Conservation (phyloP, 768 basidiomycete genomes). For the Glaciozyma antarctica region DNA sequence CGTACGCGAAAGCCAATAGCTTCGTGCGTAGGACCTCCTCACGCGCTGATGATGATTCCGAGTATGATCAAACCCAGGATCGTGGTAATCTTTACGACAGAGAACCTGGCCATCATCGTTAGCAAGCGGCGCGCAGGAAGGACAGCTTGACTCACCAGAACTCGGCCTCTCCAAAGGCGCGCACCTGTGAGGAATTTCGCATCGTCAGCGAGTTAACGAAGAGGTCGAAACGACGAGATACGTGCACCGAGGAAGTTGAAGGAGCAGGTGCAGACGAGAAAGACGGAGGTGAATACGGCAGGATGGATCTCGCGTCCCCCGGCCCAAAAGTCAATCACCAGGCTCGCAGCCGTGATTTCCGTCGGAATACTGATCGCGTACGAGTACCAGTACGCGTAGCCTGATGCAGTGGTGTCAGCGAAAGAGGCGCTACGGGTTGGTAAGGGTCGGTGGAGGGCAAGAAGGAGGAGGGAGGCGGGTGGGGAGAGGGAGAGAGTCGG, state of each 20-base stretch:
- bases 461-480: too few species aligned
- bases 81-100: conserved; percentile 1
- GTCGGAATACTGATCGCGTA: too few species aligned
- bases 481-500: too few species aligned
- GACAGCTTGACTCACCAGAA: background rate
- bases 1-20: conserved; percentile 37
- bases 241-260: background rate
- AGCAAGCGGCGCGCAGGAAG: too few species aligned
- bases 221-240: background rate
- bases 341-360: background rate
- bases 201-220: background rate
- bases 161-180: background rate
- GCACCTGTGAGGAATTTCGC: background rate
- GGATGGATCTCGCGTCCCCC: background rate
- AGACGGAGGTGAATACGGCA: background rate
- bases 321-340: background rate
- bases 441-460: too few species aligned
- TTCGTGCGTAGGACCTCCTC: conserved; percentile 10
- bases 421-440: too few species aligned
- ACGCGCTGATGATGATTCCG: conserved; percentile 27
- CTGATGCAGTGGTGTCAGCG: too few species aligned
- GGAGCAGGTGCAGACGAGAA: background rate
- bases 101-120: background rate
- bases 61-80: conserved; percentile 28
- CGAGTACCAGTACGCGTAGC: too few species aligned